Conservation (phyloP, 768 basidiomycete species). For the Pulveroboletus frians region DNA sequence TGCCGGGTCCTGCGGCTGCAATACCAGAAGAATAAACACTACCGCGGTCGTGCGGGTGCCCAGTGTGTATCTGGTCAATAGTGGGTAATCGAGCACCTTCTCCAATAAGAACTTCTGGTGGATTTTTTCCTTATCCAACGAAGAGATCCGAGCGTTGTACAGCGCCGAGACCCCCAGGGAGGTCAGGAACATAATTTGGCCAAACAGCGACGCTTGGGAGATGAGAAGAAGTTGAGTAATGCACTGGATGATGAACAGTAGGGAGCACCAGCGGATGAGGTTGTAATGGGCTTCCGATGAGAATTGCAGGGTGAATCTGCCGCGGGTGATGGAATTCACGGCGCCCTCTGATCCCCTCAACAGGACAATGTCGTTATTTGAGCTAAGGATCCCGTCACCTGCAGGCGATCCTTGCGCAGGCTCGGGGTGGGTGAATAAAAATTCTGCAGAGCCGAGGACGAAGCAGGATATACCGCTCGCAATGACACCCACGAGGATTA, state of each 20-base stretch:
- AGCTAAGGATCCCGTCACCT: constrained; percentile 26
- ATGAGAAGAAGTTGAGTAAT: background rate
- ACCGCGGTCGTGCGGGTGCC: background rate
- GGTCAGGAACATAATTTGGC: background rate
- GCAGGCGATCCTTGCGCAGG: constrained; percentile 21
- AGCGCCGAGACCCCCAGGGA: background rate
- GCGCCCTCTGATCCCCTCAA: constrained; percentile 15
- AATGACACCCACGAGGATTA: constrained; percentile 28
- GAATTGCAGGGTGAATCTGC: background rate
- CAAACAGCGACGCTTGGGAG: background rate
- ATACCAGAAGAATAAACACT: background rate
- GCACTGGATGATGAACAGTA: background rate
- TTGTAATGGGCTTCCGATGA: background rate
- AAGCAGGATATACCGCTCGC: constrained; percentile 24
- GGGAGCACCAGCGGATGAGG: background rate
- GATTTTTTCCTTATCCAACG: background rate
- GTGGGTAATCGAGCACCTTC: background rate
- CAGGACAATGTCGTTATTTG: constrained; percentile 17
- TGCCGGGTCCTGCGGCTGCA: background rate
- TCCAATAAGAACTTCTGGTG: background rate
- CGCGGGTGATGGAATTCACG: background rate
- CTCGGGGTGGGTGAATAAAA: constrained; percentile 17
- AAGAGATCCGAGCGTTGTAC: background rate
- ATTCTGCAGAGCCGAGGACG: constrained; percentile 19
- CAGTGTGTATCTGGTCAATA: background rate